Conservation (phyloP, 176 grass and related monocot species). For the Musa schizocarpa region DNA sequence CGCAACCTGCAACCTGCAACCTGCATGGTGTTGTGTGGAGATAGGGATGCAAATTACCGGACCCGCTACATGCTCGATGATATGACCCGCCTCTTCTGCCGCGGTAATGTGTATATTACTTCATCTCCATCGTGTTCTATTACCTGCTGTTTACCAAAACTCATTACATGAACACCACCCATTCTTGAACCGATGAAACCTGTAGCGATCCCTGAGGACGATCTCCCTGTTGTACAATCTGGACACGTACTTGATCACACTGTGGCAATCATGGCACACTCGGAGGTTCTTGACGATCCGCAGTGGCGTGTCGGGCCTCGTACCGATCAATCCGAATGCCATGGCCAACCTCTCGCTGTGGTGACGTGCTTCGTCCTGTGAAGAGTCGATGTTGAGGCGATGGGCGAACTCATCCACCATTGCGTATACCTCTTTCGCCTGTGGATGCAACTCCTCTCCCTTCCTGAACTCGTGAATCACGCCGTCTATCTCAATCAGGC, state of each 20-base stretch:
- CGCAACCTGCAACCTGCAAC: no score
- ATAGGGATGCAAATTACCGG: no score
- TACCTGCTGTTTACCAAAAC: background rate
- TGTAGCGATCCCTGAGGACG: background rate
- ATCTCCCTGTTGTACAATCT: constrained; percentile 7
- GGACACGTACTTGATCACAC: background rate
- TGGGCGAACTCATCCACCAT: background rate
- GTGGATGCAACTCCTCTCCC: constrained; percentile 3
- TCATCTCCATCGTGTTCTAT: no score
- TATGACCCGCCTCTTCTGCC: no score
- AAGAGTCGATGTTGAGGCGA: background rate
- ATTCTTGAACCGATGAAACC: constrained; percentile 9
- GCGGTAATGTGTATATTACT: no score
- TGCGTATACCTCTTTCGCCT: background rate
- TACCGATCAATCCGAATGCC: constrained; percentile 9
- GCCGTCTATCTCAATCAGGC: constrained; percentile 67
- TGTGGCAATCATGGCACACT: constrained; percentile 1
- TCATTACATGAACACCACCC: constrained; percentile 8
- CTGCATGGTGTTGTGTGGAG: no score
- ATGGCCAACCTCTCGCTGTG: constrained; percentile 12
- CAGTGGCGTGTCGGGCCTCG: background rate
- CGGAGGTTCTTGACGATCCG: constrained; percentile 12
- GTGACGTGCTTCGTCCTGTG: background rate
- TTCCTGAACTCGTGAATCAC: constrained; percentile 56
- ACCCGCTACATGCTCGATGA: no score